These are phyloP conservation scores for Phytophthora citricola DNA, from an alignment of 352 stramenopile genomes.

Conservation along the genomic window DNA sequence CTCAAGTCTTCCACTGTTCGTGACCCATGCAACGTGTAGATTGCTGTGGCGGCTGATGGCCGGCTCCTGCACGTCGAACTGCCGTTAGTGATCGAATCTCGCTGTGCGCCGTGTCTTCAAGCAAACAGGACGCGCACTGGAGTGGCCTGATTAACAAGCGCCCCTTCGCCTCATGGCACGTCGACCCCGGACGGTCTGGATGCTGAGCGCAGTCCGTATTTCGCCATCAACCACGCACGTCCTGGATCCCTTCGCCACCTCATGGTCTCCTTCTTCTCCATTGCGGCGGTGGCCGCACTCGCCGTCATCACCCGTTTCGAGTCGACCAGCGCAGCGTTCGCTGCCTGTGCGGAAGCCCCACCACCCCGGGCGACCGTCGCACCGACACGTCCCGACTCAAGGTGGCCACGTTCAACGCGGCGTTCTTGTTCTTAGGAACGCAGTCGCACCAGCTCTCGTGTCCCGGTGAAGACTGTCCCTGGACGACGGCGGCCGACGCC, in stretches of 20 bases:
- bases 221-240: slow-evolving; percentile 19
- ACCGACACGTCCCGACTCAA: slow-evolving; percentile 60
- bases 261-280: slow-evolving; percentile 47
- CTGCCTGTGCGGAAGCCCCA: slow-evolving; percentile 48
- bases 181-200: slow-evolving; percentile 5
- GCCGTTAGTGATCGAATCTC: slow-evolving; percentile 36
- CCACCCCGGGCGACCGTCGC: slow-evolving; percentile 50
- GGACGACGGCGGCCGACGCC: slow-evolving; percentile 48
- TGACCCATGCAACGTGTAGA: slow-evolving; percentile 18
- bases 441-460: slow-evolving; percentile 49
- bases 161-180: slow-evolving; percentile 17
- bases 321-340: slow-evolving; percentile 45
- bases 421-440: slow-evolving; percentile 64
- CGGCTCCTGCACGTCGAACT: slow-evolving; percentile 22
- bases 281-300: slow-evolving; percentile 23
- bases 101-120: slow-evolving; percentile 11
- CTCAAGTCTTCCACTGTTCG: slow-evolving; percentile 26
- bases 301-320: slow-evolving; percentile 20
- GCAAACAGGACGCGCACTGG: slow-evolving; percentile 31
- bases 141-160: slow-evolving; percentile 24
- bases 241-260: slow-evolving; percentile 9
- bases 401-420: slow-evolving; percentile 70
- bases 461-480: slow-evolving; percentile 59
- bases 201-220: slow-evolving; percentile 38
- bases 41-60: slow-evolving; percentile 3